A percentile compares a stretch with the other conserved stretches of the same genome.
phyloP scores from a whole-genome alignment of 257 asterid species.

The Nicotiana tomentosiformis region DNA sequence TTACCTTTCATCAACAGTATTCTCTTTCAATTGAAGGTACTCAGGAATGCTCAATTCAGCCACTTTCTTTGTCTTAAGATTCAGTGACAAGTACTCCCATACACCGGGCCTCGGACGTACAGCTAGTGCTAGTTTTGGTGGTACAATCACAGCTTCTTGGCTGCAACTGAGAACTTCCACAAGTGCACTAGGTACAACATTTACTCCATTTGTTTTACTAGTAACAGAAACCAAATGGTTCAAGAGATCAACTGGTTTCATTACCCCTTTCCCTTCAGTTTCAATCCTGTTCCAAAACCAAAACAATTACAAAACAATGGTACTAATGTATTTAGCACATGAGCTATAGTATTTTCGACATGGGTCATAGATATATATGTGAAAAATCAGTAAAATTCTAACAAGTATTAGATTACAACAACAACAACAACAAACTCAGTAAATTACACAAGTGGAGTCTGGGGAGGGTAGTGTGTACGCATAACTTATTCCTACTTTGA shows the following conservation, averaged over 20 bases:
- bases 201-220: slow-evolving; percentile 6
- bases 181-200: not conserved
- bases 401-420: too few species aligned
- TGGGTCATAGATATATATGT: too few species aligned
- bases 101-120: slow-evolving; percentile 37
- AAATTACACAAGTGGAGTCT: too few species aligned
- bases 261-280: slow-evolving; percentile 11
- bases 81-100: slow-evolving; percentile 30
- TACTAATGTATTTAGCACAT: not conserved
- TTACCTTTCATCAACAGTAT: slow-evolving; percentile 22
- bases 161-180: slow-evolving; percentile 10
- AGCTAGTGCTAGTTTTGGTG: slow-evolving; percentile 34
- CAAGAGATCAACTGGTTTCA: slow-evolving; percentile 17
- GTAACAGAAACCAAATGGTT: slow-evolving; percentile 2
- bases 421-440: too few species aligned
- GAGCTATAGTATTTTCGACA: too few species aligned
- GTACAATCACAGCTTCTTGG: slow-evolving; percentile 28
- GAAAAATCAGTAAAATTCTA: too few species aligned
- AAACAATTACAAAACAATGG: not conserved
- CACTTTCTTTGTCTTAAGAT: slow-evolving; percentile 16
- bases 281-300: slow-evolving; percentile 12
- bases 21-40: slow-evolving; percentile 28
- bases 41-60: slow-evolving; percentile 18
- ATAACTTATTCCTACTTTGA: too few species aligned
- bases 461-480: too few species aligned